Conservation (phyloP, 2,329 filamentous ascomycete species). For the Zelopaecilomyces penicillatus region DNA sequence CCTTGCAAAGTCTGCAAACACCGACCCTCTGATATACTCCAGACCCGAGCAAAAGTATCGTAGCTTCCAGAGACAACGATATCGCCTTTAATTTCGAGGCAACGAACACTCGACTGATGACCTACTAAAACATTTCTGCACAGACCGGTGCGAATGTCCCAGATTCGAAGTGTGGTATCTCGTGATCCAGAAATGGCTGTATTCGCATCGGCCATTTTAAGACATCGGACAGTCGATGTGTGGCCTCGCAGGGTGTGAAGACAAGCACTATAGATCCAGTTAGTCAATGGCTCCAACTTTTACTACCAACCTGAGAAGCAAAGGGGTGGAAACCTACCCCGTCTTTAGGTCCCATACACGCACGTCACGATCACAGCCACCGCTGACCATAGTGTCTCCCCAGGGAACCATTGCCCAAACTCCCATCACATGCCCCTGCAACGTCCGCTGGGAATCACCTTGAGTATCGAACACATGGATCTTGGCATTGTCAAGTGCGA, state of each 20-base stretch:
- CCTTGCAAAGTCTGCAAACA: constrained; percentile 85
- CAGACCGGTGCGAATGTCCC: constrained; percentile 82
- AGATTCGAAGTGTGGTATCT: constrained; percentile 89
- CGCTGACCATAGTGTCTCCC: constrained; percentile 90
- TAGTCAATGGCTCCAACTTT: constrained; percentile 8
- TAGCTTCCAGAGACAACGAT: constrained; percentile 97
- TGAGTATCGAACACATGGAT: constrained; percentile 96
- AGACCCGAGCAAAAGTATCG: constrained; percentile 92
- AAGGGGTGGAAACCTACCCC: constrained; percentile 51
- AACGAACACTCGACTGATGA: constrained; percentile 91
- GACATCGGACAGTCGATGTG: constrained; percentile 89
- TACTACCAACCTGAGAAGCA: no score
- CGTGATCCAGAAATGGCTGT: constrained; percentile 94
- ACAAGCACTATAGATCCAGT: constrained; percentile 46
- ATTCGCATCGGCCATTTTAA: constrained; percentile 93
- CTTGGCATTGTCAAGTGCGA: constrained; percentile 94
- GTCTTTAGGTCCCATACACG: constrained; percentile 94
- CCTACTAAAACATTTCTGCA: constrained; percentile 90
- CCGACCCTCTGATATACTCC: constrained; percentile 93
- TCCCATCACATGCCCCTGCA: constrained; percentile 96
- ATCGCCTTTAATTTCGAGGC: constrained; percentile 91
- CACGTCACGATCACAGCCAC: constrained; percentile 93
- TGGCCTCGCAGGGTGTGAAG: constrained; percentile 84
- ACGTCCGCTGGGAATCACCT: constrained; percentile 76
- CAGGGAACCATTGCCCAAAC: constrained; percentile 99